Base-by-base conservation (phyloP, 2,329 filamentous ascomycete genomes). In the Neonectria punicea region DNA sequence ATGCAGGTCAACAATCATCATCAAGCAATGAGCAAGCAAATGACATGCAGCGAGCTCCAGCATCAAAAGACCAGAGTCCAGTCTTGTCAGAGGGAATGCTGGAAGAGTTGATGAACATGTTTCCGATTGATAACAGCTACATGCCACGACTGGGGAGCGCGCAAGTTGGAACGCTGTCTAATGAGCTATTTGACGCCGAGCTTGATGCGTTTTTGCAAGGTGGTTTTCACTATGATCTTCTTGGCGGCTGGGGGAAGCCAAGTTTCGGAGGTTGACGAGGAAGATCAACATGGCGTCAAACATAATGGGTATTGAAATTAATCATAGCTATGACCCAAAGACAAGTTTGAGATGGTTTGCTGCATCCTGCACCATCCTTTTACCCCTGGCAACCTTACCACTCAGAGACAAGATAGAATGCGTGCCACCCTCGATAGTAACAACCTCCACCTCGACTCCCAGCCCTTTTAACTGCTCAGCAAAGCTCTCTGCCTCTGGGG, bases 401-500 rank as follows among this genome's bases (percentile, higher is more conserved):
- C 50, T 43, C 2, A 65, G 53, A 4, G 63, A 39, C 13, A 65
- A 43, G n/a, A 65, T 65, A 10, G 63, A 65, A 22, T 65, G 63
- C 4, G 63, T 65, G 9, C 63, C 63, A 1, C 63, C 63, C 8
- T 58, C 20, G 16, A 65, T 16, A 25, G 1, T 55, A 11, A 39
- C 13, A 4, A 28, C 11, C 14, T 62, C 54, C 8, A 61, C 58
- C n/a, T 50, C 20, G 11, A 65, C 58, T 9, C 53, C 58, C 2
- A 65, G 30, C 1, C 20, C 43, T n/a, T 57, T 67, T 30, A 77
- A 32, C 22, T 66, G 65, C 11, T 70, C 65, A 1, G 63, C 71
- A 50, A 73, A 77, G 6, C 14, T 25, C 6, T 70, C 43, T 0
- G 70, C 75, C 59, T 77, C 76, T 0, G 70, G 71, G 8, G 74